A percentile compares a stretch with the other conserved stretches of the same genome.
These are phyloP conservation scores for Neurospora cerealis DNA, from an alignment of 495 filamentous ascomycete genomes.

Conservation along the genomic window DNA sequence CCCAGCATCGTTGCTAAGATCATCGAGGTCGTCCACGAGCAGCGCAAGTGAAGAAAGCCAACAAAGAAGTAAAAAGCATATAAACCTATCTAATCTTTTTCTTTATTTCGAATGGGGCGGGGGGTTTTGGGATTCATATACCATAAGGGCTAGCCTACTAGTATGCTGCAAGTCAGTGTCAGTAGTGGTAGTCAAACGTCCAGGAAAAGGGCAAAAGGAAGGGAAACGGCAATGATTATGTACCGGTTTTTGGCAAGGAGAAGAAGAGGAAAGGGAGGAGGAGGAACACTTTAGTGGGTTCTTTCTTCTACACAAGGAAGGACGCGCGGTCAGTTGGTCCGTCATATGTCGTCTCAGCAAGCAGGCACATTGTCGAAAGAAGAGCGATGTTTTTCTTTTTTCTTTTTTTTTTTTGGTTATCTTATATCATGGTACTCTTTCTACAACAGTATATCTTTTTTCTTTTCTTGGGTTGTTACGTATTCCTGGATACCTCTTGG, in stretches of 20 bases:
- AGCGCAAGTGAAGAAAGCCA: constrained; percentile 32
- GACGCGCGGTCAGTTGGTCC: not conserved
- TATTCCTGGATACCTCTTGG: not conserved
- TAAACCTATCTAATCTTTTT: not conserved
- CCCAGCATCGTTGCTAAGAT: constrained; percentile 84
- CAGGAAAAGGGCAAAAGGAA: not conserved
- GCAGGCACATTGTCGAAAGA: not conserved
- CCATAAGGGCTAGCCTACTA: not conserved
- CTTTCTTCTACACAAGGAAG: not conserved
- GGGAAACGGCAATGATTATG: not conserved
- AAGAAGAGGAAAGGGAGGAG: not conserved
- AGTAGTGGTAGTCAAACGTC: not conserved
- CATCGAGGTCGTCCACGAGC: constrained; percentile 63
- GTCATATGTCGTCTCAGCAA: not conserved
- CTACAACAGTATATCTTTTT: not conserved
- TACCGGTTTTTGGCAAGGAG: not conserved
- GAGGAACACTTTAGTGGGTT: not conserved
- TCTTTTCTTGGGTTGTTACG: not conserved
- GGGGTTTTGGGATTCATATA: not conserved
- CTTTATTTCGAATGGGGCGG: not conserved
- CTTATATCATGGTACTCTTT: not conserved
- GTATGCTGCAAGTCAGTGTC: not conserved
- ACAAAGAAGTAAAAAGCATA: not conserved
- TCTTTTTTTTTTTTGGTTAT: not conserved
- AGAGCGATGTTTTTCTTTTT: not conserved